These are phyloP conservation scores for Mallotus japonicus DNA, from an alignment of 441 rosid genomes.

Conservation along the genomic window DNA sequence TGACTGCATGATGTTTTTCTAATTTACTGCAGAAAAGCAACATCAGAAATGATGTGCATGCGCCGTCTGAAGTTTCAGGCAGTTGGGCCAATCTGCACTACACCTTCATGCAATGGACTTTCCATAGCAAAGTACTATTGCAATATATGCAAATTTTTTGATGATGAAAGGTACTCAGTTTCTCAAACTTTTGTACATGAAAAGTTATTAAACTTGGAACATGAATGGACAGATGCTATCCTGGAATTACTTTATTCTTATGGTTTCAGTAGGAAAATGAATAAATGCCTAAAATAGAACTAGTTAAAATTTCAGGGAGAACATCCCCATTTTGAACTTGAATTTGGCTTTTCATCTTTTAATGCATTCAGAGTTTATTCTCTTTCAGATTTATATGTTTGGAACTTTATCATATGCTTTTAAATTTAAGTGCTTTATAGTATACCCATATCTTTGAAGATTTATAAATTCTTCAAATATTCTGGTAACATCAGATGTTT, in stretches of 20 bases:
- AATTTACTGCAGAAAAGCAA: slow-evolving; percentile 60
- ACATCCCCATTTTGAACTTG: not conserved
- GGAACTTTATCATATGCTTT: not conserved
- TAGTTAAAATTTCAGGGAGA: not conserved
- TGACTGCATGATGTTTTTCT: slow-evolving; percentile 18
- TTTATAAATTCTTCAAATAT: not conserved
- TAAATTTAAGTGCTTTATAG: not conserved
- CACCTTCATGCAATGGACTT: slow-evolving; percentile 54
- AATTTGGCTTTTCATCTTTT: not conserved
- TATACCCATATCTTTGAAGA: not conserved
- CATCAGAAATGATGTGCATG: slow-evolving; percentile 94
- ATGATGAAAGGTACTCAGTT: slow-evolving; percentile 74
- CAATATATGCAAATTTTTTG: slow-evolving; percentile 78
- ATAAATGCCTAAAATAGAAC: not conserved
- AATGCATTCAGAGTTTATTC: too few species aligned
- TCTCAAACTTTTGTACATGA: not conserved
- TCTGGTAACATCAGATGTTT: not conserved
- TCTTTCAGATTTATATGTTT: not conserved
- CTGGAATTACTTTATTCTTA: not conserved
- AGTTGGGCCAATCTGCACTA: slow-evolving; percentile 58
- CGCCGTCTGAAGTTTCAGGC: slow-evolving; percentile 68
- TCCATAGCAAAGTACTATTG: slow-evolving; percentile 86
- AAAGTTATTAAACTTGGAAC: not conserved
- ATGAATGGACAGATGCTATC: slow-evolving; percentile 1
- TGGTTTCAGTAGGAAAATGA: not conserved